These are phyloP conservation scores for Botrytis porri DNA, from an alignment of 2,329 filamentous ascomycete species.

Conservation along the genomic window DNA sequence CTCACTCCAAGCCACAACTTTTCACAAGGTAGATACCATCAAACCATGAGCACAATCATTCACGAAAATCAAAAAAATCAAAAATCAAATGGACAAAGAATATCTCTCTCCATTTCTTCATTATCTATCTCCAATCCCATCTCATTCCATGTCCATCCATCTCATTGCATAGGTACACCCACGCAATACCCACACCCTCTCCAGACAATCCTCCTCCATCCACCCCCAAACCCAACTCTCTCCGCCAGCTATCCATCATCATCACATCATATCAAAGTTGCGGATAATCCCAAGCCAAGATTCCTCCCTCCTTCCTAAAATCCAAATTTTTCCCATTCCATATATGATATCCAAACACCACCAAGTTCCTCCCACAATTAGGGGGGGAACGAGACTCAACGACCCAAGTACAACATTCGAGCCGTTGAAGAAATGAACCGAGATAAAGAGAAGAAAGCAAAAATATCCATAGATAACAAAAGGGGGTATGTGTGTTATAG, in stretches of 20 bases:
- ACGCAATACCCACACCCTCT: background rate
- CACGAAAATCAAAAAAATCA: background rate
- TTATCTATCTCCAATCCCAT: background rate
- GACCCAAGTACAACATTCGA: background rate
- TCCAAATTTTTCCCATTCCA: background rate
- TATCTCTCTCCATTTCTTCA: background rate
- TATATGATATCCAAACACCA: conserved; percentile 13
- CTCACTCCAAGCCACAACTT: background rate
- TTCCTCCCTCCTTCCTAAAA: background rate
- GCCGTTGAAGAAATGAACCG: background rate
- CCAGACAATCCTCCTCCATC: background rate
- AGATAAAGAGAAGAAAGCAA: background rate
- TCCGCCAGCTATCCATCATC: background rate
- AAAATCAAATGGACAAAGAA: background rate
- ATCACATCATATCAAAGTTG: conserved; percentile 4
- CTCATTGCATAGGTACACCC: background rate
- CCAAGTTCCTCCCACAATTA: background rate
- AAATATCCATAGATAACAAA: background rate
- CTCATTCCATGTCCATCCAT: background rate
- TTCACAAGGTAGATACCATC: too few species aligned
- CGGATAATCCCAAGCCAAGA: background rate
- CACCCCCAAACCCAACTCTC: background rate
- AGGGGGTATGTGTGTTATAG: conserved; percentile 11
- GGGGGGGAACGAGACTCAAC: too few species aligned
- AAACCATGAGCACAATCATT: background rate